Evolutionary conservation across 1,284 basidiomycete species (phyloP).

Genomic region (Sutorius eximius): DNA sequence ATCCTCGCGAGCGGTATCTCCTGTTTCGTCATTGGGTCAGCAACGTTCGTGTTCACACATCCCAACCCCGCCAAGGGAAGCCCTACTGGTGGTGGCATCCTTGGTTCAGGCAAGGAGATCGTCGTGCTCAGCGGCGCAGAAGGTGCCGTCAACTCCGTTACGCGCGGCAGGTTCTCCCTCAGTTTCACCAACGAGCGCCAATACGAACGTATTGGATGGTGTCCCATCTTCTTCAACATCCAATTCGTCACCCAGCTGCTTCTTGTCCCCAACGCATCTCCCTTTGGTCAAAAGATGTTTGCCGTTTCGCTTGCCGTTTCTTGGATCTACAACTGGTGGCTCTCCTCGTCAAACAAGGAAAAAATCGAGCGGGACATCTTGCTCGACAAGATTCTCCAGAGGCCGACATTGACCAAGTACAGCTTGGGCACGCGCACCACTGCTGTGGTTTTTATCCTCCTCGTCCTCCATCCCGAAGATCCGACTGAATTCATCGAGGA

Average conservation of each 20-base stretch:
- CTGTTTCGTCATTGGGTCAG: slow-evolving; percentile 29
- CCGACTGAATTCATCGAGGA: slow-evolving; percentile 20
- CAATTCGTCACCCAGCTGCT: slow-evolving; percentile 18
- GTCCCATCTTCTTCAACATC: slow-evolving; percentile 21
- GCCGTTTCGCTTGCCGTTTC: slow-evolving; percentile 24
- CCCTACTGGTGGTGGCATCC: slow-evolving; percentile 28
- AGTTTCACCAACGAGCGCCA: slow-evolving; percentile 20
- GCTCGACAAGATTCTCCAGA: slow-evolving; percentile 14
- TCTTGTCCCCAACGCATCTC: not conserved
- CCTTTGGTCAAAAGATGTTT: not conserved
- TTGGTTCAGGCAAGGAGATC: slow-evolving; percentile 15
- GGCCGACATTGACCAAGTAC: slow-evolving; percentile 21
- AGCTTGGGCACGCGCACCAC: slow-evolving; percentile 27
- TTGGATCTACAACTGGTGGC: slow-evolving; percentile 20
- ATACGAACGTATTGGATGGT: slow-evolving; percentile 19
- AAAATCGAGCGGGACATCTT: slow-evolving; percentile 22
- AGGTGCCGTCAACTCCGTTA: slow-evolving; percentile 30
- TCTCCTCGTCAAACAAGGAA: slow-evolving; percentile 25
- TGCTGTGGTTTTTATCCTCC: slow-evolving; percentile 29
- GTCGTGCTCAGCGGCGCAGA: slow-evolving; percentile 27
- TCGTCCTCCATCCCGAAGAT: slow-evolving; percentile 18
- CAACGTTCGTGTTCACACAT: slow-evolving; percentile 20
- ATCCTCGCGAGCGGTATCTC: slow-evolving; percentile 26
- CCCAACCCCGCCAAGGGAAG: slow-evolving; percentile 25
- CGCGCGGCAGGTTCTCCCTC: slow-evolving; percentile 29